Evolutionary conservation across 768 basidiomycete genomes (phyloP).

Genomic region (Russula dissimulans): DNA sequence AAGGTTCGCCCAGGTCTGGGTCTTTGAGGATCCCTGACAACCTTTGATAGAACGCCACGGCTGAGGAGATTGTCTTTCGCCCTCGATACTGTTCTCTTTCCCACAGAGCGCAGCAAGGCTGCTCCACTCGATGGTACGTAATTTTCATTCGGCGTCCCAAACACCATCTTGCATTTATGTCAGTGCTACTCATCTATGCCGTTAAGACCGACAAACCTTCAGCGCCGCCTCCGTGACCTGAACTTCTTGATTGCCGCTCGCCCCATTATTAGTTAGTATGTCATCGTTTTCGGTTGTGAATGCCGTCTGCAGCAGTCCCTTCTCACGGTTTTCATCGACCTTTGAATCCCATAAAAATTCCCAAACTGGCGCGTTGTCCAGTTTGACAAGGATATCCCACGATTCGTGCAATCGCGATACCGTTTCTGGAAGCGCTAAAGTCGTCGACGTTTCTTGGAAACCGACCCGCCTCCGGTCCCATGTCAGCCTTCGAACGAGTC

Average conservation of each 20-base stretch:
- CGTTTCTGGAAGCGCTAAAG: conserved; percentile 33
- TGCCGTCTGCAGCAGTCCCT: conserved; percentile 47
- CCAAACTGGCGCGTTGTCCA: conserved; percentile 38
- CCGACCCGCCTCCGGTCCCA: conserved; percentile 47
- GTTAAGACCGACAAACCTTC: conserved; percentile 39
- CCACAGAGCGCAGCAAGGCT: conserved; percentile 44
- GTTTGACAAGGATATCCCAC: conserved; percentile 45
- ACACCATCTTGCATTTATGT: conserved; percentile 48
- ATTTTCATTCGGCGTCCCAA: conserved; percentile 60
- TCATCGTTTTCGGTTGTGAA: conserved; percentile 39
- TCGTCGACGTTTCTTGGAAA: conserved; percentile 37
- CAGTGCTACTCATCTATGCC: neutral
- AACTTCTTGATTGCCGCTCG: conserved; percentile 30
- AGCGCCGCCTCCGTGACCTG: conserved; percentile 57
- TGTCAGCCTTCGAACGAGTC: conserved; percentile 1
- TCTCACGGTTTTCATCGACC: conserved; percentile 72
- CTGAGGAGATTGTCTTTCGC: conserved; percentile 54
- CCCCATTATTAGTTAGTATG: conserved; percentile 24
- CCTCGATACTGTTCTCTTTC: conserved; percentile 43
- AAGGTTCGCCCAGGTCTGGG: conserved; percentile 62
- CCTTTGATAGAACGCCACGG: conserved; percentile 58
- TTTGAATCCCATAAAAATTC: conserved; percentile 67
- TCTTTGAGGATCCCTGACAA: conserved; percentile 52
- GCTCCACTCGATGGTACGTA: conserved; percentile 58
- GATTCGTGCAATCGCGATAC: conserved; percentile 35